These are phyloP conservation scores for Persicaria tinctoria DNA, from an alignment of 148 eudicot species.

Conservation along the genomic window DNA sequence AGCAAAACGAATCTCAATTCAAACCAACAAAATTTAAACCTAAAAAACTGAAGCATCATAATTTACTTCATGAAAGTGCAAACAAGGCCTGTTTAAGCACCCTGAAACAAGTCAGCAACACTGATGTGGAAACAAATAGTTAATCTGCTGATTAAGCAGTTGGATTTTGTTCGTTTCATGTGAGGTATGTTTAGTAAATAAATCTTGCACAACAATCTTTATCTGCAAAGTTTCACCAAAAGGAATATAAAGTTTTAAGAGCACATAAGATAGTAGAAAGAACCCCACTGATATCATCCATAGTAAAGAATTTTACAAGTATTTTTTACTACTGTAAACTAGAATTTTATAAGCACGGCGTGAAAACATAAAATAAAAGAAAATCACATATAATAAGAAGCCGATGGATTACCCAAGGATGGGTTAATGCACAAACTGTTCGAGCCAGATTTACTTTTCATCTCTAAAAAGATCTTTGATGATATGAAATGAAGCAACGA, in stretches of 20 bases:
- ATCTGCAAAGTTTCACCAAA: slow-evolving; percentile 35
- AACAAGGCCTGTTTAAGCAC: background rate
- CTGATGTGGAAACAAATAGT: background rate
- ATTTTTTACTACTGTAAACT: background rate
- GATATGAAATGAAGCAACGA: too few species aligned
- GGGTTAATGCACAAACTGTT: too few species aligned
- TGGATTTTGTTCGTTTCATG: slow-evolving; percentile 83
- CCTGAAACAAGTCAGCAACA: too few species aligned
- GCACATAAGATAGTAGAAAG: background rate
- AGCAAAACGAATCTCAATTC: too few species aligned
- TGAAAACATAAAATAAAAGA: background rate
- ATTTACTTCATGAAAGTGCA: too few species aligned
- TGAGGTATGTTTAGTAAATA: slow-evolving; percentile 74
- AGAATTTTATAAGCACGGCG: background rate
- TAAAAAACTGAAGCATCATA: too few species aligned
- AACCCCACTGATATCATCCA: slow-evolving; percentile 73
- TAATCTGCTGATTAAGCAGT: slow-evolving; percentile 82
- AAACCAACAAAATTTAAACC: too few species aligned
- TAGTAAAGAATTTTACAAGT: slow-evolving; percentile 34
- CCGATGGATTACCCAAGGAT: too few species aligned
- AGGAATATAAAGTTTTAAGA: background rate
- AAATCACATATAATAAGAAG: too few species aligned
- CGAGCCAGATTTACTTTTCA: too few species aligned
- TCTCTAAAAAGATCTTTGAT: too few species aligned
- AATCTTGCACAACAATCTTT: slow-evolving; percentile 57